Conservation (phyloP, 176 grass and related monocot species). For the Thinopyrum elongatum region DNA sequence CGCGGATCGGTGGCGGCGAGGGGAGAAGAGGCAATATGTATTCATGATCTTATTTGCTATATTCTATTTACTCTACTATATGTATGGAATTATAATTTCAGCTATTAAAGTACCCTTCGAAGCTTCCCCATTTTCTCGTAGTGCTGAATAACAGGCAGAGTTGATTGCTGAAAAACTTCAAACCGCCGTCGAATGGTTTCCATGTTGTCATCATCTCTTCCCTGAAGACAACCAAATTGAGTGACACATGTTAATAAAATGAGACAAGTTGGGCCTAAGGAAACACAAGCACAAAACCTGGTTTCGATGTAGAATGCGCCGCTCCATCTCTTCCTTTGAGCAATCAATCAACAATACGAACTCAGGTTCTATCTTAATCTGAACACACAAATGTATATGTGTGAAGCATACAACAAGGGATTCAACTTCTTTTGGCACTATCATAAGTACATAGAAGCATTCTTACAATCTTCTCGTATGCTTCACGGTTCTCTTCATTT, state of each 20-base stretch:
- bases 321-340: conserved; percentile 57
- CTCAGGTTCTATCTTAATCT: conserved; percentile 70
- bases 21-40: no score
- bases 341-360: conserved; percentile 76
- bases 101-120: conserved; percentile 32
- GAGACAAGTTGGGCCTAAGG: neutral
- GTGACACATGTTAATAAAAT: neutral
- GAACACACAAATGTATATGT: neutral
- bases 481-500: conserved; percentile 56
- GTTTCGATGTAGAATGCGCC: conserved; percentile 44
- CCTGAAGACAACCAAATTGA: conserved; percentile 22
- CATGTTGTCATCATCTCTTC: conserved; percentile 59
- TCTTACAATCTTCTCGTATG: conserved; percentile 66
- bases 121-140: conserved; percentile 50
- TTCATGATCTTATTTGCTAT: neutral
- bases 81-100: neutral
- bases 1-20: no score
- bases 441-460: neutral
- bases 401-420: neutral
- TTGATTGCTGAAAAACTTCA: conserved; percentile 49
- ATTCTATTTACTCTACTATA: neutral
- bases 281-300: conserved; percentile 35
- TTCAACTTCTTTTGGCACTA: neutral
- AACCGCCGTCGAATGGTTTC: conserved; percentile 44
- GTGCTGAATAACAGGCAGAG: conserved; percentile 48